These are phyloP conservation scores for Sungouiella thailandica DNA, from an alignment of 805 yeast genomes.

Conservation along the genomic window DNA sequence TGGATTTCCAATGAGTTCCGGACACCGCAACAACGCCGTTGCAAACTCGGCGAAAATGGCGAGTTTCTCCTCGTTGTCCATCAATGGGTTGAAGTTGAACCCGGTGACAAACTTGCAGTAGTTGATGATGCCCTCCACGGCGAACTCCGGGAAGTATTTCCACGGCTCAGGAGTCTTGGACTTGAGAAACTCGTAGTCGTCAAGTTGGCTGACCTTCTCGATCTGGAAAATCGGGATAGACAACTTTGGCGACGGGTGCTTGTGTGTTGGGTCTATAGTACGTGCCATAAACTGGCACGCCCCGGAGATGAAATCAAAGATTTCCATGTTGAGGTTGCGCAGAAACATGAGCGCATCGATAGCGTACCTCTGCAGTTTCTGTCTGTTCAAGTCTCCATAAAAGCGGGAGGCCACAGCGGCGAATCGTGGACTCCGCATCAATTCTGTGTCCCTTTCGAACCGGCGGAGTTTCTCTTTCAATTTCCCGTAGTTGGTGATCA, in stretches of 20 bases:
- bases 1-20: constrained; percentile 84
- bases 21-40: constrained; percentile 73
- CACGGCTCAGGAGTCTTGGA: constrained; percentile 68
- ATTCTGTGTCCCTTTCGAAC: constrained; percentile 1
- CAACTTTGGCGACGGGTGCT: constrained; percentile 50
- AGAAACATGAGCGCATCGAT: constrained; percentile 59
- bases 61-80: constrained; percentile 47
- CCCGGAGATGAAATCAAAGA: constrained; percentile 76
- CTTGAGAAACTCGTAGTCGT: constrained; percentile 68
- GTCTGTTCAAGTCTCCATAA: constrained; percentile 39
- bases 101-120: constrained; percentile 60
- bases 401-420: constrained; percentile 34
- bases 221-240: constrained; percentile 52
- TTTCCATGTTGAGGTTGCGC: constrained; percentile 53
- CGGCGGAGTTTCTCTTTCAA: constrained; percentile 41
- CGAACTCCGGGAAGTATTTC: constrained; percentile 79
- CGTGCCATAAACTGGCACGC: constrained; percentile 66
- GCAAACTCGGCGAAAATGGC: constrained; percentile 63
- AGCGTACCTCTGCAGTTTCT: constrained; percentile 45
- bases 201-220: constrained; percentile 60
- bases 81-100: constrained; percentile 53
- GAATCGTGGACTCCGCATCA: constrained; percentile 18
- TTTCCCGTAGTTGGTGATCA: constrained; percentile 51
- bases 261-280: constrained; percentile 67
- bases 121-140: constrained; percentile 75